Evolutionary conservation across 2,329 filamentous ascomycete species (phyloP).

Genomic region (Trichoderma atroviride): DNA sequence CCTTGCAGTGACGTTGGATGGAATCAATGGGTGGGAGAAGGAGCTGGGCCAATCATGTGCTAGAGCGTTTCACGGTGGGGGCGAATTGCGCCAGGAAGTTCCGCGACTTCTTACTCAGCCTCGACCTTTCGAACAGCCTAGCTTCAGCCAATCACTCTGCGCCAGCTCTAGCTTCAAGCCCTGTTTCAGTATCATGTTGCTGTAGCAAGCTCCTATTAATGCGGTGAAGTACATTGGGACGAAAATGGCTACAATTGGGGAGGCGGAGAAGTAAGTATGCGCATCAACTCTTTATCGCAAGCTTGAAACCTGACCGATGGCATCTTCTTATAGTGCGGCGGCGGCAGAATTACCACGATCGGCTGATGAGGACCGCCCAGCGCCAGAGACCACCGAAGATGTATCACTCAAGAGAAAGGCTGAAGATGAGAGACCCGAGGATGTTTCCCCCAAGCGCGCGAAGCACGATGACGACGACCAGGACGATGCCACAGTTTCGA

Average conservation of each 20-base stretch:
- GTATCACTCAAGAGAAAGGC: constrained; percentile 38
- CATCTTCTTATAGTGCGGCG: constrained; percentile 9
- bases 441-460: constrained; percentile 34
- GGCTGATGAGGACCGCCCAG: not conserved
- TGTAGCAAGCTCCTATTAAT: not conserved
- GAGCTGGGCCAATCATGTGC: constrained; percentile 5
- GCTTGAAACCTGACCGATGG: constrained; percentile 3
- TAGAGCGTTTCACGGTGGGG: constrained; percentile 19
- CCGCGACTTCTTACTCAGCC: constrained; percentile 33
- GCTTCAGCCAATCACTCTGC: not conserved
- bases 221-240: constrained; percentile 1
- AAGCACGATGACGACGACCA: constrained; percentile 31
- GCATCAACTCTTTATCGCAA: not conserved
- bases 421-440: constrained; percentile 29
- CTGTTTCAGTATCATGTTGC: not conserved
- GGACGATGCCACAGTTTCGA: not conserved
- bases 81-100: constrained; percentile 14
- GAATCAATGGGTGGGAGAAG: not conserved
- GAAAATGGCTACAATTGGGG: constrained; percentile 25
- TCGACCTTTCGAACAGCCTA: constrained; percentile 29
- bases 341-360: constrained; percentile 1
- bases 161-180: not conserved
- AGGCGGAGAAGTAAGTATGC: constrained; percentile 10
- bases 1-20: constrained; percentile 43
- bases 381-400: constrained; percentile 8